These are phyloP conservation scores for Glomus cerebriforme DNA, from an alignment of 192 early-diverging fungal genomes.

Conservation along the genomic window DNA sequence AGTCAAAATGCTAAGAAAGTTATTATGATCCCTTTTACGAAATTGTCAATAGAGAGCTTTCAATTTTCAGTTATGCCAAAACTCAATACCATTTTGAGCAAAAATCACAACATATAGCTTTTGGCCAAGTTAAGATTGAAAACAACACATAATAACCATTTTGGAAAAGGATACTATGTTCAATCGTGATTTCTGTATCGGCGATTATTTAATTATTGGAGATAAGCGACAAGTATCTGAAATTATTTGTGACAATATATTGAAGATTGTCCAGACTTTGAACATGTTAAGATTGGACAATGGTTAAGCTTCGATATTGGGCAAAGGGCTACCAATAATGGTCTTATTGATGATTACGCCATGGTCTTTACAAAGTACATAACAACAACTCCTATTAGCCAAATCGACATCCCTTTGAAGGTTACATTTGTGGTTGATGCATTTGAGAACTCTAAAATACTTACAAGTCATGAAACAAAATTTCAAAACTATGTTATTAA, in stretches of 20 bases:
- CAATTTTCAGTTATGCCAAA: conserved; percentile 28
- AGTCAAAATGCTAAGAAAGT: conserved; percentile 3
- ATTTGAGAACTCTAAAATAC: background rate
- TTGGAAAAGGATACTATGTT: conserved; percentile 25
- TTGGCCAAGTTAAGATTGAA: conserved; percentile 12
- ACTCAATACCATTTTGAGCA: conserved; percentile 10
- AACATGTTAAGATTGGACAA: background rate
- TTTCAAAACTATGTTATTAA: conserved; percentile 10
- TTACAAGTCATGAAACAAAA: background rate
- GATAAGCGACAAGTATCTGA: conserved; percentile 12
- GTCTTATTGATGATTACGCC: conserved; percentile 24
- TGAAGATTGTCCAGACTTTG: conserved; percentile 4
- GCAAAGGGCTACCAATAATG: conserved; percentile 14
- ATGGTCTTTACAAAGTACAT: conserved; percentile 30
- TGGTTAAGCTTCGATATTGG: conserved; percentile 6
- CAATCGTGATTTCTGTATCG: background rate
- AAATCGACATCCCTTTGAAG: background rate
- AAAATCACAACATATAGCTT: background rate
- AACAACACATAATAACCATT: background rate
- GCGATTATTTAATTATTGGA: conserved; percentile 25
- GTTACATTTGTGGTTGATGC: conserved; percentile 7
- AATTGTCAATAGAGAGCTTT: background rate
- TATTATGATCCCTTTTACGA: conserved; percentile 2
- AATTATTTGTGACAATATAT: conserved; percentile 17
- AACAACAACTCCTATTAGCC: conserved; percentile 1